Evolutionary conservation across 2,329 filamentous ascomycete genomes (phyloP).

Genomic region (Kalmusia sp.): DNA sequence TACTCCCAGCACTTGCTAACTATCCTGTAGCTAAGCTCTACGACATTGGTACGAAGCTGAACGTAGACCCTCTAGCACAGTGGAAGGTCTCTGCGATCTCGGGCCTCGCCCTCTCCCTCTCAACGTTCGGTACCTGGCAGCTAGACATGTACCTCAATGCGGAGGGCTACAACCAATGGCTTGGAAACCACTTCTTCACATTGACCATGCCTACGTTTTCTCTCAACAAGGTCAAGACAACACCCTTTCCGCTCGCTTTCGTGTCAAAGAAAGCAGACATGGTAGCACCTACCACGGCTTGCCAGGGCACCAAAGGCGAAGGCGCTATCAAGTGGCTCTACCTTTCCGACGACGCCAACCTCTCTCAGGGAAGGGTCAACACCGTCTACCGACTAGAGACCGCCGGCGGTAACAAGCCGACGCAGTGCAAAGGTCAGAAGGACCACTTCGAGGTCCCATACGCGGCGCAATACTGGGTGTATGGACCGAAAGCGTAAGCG

Average conservation of each 20-base stretch:
- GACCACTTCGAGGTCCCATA: slow-evolving; percentile 50
- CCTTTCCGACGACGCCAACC: slow-evolving; percentile 49
- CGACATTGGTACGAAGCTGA: slow-evolving; percentile 42
- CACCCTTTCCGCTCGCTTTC: slow-evolving; percentile 50
- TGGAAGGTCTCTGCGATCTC: slow-evolving; percentile 43
- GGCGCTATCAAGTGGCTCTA: slow-evolving; percentile 57
- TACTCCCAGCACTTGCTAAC: slow-evolving; percentile 14
- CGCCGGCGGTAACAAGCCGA: slow-evolving; percentile 52
- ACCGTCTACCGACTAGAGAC: slow-evolving; percentile 59
- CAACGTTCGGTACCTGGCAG: slow-evolving; percentile 17
- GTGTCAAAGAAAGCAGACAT: slow-evolving; percentile 58
- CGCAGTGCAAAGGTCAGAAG: slow-evolving; percentile 46
- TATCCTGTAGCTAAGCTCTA: slow-evolving; percentile 39
- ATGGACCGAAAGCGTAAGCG: slow-evolving; percentile 38
- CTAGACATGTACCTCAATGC: slow-evolving; percentile 35
- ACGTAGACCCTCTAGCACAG: slow-evolving; percentile 33
- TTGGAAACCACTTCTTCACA: slow-evolving; percentile 74
- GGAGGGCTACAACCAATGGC: slow-evolving; percentile 46
- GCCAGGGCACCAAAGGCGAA: slow-evolving; percentile 43
- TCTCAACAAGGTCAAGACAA: slow-evolving; percentile 52
- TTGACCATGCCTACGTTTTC: slow-evolving; percentile 65
- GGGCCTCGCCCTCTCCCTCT: slow-evolving; percentile 41
- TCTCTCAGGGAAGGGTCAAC: slow-evolving; percentile 48
- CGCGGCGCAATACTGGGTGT: slow-evolving; percentile 57
- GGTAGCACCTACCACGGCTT: slow-evolving; percentile 58